Conservation (phyloP, 73 alveolate genomes). For the Durusdinium trenchii region DNA sequence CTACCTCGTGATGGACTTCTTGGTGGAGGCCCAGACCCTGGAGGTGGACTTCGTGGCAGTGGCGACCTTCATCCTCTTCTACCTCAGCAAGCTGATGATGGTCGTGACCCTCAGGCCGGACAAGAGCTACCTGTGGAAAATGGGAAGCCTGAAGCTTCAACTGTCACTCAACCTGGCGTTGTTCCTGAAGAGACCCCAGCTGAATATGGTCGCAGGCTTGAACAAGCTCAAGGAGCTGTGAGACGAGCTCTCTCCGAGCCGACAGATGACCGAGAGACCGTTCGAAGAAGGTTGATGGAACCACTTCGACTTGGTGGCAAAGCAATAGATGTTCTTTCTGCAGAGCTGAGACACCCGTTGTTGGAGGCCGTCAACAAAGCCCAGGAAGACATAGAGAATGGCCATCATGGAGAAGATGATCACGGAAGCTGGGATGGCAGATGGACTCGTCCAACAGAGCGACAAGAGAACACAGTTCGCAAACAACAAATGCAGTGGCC, state of each 20-base stretch:
- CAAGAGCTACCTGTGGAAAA: no score
- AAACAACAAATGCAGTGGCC: no score
- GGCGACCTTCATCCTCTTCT: no score
- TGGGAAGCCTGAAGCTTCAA: neutral
- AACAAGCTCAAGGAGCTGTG: neutral
- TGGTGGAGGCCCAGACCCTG: no score
- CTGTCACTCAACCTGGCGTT: neutral
- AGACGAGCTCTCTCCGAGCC: slow-evolving; percentile 2
- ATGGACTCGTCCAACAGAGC: neutral
- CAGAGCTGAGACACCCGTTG: neutral
- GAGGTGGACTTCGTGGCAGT: no score
- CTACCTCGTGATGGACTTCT: no score
- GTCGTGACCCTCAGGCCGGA: no score
- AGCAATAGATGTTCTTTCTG: neutral
- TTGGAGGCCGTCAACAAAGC: neutral
- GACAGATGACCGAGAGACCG: no score
- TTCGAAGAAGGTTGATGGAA: neutral
- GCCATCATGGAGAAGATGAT: neutral
- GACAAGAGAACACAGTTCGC: neutral
- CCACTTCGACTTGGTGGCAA: slow-evolving; percentile 6
- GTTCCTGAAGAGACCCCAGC: neutral
- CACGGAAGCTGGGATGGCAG: slow-evolving; percentile 24
- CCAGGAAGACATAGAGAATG: neutral
- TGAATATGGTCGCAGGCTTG: neutral
- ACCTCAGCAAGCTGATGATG: no score